A percentile compares a stretch with the other conserved stretches of the same genome.
Evolutionary conservation across 2,329 filamentous ascomycete genomes (phyloP).

Genomic region (Aspergillus sp.): DNA sequence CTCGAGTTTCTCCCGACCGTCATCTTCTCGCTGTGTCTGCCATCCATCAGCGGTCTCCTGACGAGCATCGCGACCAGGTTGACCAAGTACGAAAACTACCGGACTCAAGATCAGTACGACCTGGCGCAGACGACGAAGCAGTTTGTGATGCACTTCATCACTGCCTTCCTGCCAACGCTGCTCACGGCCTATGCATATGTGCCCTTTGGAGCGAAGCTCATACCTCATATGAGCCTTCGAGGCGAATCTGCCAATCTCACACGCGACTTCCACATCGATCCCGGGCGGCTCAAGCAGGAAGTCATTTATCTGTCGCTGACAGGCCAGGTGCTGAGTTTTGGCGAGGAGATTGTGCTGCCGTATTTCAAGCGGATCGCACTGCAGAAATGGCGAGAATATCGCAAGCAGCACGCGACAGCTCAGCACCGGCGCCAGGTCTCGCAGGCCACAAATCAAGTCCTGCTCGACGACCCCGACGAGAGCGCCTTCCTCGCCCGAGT

Average conservation of each 20-base stretch:
- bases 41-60: conserved; percentile 75
- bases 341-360: conserved; percentile 82
- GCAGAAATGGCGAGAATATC: conserved; percentile 64
- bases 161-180: conserved; percentile 89
- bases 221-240: conserved; percentile 80
- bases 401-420: conserved; percentile 34
- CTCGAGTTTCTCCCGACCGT: conserved; percentile 86
- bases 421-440: conserved; percentile 37
- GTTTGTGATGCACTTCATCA: conserved; percentile 96
- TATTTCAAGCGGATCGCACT: conserved; percentile 79
- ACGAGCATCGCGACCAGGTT: conserved; percentile 76
- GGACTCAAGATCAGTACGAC: conserved; percentile 81
- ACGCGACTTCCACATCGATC: conserved; percentile 78
- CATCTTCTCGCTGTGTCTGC: conserved; percentile 80
- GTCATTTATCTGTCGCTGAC: conserved; percentile 97
- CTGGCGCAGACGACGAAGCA: conserved; percentile 87
- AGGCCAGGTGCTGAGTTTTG: conserved; percentile 86
- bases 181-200: conserved; percentile 94
- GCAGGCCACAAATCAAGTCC: conserved; percentile 50
- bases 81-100: conserved; percentile 88
- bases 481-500: conserved; percentile 78
- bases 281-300: conserved; percentile 80
- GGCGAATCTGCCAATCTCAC: conserved; percentile 39
- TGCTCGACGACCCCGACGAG: conserved; percentile 75
- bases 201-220: conserved; percentile 81